phyloP scores from a whole-genome alignment of 768 basidiomycete genomes.

The Calocera cornea region DNA sequence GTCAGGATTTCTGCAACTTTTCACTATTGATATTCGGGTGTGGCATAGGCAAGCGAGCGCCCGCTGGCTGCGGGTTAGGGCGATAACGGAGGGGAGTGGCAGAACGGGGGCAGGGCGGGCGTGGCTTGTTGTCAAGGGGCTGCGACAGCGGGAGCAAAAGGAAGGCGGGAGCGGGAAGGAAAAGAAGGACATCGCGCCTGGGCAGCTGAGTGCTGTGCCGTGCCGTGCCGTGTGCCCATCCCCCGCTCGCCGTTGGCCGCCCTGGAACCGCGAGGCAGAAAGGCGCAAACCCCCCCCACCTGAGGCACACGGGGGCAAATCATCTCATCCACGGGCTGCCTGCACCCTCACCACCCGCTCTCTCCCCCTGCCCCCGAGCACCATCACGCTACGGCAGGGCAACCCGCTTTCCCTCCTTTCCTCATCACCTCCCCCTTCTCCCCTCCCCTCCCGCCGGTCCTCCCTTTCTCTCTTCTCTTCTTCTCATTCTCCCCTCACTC shows the following conservation, averaged over 20 bases:
- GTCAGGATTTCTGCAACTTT: too few species aligned
- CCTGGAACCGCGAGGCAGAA: too few species aligned
- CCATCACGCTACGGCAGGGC: neutral
- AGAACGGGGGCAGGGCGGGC: neutral
- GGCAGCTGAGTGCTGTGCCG: too few species aligned
- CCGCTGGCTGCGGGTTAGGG: too few species aligned
- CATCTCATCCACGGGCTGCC: neutral
- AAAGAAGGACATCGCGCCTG: neutral
- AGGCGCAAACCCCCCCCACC: neutral
- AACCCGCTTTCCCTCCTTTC: conserved; percentile 8
- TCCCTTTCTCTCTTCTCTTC: conserved; percentile 17
- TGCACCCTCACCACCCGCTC: neutral
- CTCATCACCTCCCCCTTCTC: conserved; percentile 5
- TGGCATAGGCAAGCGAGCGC: too few species aligned
- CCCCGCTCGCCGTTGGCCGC: too few species aligned
- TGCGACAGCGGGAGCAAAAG: neutral
- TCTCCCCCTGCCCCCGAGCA: too few species aligned
- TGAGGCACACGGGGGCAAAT: neutral
- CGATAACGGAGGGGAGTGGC: too few species aligned
- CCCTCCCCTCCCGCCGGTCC: conserved; percentile 6
- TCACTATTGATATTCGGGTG: too few species aligned
- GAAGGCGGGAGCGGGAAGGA: neutral
- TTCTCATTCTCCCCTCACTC: conserved; percentile 21
- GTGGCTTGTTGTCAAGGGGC: conserved; percentile 5
- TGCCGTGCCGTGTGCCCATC: too few species aligned